Conservation (phyloP, 1,139 yeast species). For the Yamadazyma triangularis region DNA sequence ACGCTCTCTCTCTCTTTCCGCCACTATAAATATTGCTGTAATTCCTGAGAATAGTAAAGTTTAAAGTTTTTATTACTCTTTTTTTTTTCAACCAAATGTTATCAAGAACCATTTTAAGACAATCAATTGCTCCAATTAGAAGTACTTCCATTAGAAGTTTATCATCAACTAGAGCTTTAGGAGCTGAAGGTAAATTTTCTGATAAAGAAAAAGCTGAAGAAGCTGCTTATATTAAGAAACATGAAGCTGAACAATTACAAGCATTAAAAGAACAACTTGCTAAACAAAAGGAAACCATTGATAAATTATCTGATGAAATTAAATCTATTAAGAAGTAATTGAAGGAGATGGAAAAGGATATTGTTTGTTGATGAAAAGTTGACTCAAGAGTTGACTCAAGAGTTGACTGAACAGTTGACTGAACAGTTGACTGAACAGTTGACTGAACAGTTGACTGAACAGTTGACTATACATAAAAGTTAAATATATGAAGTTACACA, state of each 20-base stretch:
- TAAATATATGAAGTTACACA: no score
- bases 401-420: no score
- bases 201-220: slow-evolving; percentile 47
- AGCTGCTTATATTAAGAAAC: slow-evolving; percentile 40
- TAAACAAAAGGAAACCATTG: slow-evolving; percentile 42
- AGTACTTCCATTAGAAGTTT: slow-evolving; percentile 35
- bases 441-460: no score
- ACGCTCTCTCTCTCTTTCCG: no score
- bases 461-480: no score
- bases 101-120: slow-evolving; percentile 26
- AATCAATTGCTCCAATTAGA: slow-evolving; percentile 29
- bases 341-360: no score
- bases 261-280: slow-evolving; percentile 43
- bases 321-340: slow-evolving; percentile 32
- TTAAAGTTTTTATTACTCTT: no score
- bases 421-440: no score
- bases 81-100: slow-evolving; percentile 33
- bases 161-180: slow-evolving; percentile 31
- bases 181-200: slow-evolving; percentile 28
- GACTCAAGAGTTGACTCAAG: no score
- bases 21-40: no score
- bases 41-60: no score
- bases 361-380: no score
- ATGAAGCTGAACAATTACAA: slow-evolving; percentile 47
- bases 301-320: slow-evolving; percentile 38